Base-by-base conservation (phyloP, 257 asterid genomes). In the Marsdenia floribunda region DNA sequence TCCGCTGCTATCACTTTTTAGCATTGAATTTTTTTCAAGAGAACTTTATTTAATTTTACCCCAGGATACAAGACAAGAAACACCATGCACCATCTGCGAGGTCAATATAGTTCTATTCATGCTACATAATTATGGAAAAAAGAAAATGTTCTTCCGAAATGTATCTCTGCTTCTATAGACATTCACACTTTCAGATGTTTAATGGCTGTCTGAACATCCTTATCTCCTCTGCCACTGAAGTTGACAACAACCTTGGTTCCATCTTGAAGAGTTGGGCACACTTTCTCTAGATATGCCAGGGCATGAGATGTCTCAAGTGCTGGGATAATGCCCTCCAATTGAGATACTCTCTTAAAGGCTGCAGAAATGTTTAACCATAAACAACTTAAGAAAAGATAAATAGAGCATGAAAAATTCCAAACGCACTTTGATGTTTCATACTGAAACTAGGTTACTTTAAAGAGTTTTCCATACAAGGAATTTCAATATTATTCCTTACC, bases 211-310 rank as follows among this genome's bases (percentile, higher is more conserved):
- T 92, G 90, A 49, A 92, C 97, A 80, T 94, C 97, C 82, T 94
- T 92, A 80, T 92, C 99, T 73, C 98, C 99, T 78, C 99, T 88
- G 49, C 98, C 96, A 61, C 98, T 92, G 90, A 97, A 95, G 93
- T 87, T 90, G 59, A 92, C 69, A 47, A 95, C 98, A 40, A 92
- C 89, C 86, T 88, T 92, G 9, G 91, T 78, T 69, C 95, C 96
- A 79, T 92, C 87, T 0, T 90, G 79, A 64, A 92, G 86, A 35
- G 83, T 75, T 5, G 99, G 99, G 84, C 98, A 92, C 66, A 95
- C 81, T 82, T 86, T 87, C 96, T 95, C 97, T 4, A 94, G 84
- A 83, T 87, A 82, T 18, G 98, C 98, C 14, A 94, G 75, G 6
- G 98, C 99, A 74, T 92, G 99, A 40, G 99, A 92, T 75, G 97